phyloP scores from a whole-genome alignment of 1,284 basidiomycete genomes.

The Austropuccinia psidii region DNA sequence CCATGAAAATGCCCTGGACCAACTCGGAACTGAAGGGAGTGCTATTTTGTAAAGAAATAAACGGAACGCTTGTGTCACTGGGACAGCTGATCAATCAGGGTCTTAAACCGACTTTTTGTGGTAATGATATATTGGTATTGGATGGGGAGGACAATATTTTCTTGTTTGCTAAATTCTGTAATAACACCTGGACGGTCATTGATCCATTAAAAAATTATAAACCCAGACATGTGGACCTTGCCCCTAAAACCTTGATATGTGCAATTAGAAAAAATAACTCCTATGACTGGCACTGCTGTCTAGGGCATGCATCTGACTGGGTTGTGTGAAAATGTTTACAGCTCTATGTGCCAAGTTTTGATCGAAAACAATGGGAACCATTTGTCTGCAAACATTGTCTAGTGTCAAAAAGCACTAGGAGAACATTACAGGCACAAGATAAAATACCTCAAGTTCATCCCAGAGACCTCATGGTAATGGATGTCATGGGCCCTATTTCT shows the following conservation, averaged over 20 bases:
- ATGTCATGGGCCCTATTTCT: background rate
- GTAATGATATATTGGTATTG: background rate
- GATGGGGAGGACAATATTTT: too few species aligned
- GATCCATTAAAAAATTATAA: background rate
- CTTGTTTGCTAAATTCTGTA: background rate
- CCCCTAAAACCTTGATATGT: background rate
- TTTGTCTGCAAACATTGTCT: background rate
- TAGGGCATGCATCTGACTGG: background rate
- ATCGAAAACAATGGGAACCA: background rate
- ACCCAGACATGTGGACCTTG: too few species aligned
- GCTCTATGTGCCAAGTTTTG: background rate
- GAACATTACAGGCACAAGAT: background rate
- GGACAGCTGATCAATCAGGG: slow-evolving; percentile 10
- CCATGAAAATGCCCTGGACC: background rate
- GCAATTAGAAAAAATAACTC: background rate
- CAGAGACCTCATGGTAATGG: background rate
- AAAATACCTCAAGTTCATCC: background rate
- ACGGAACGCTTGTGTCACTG: background rate
- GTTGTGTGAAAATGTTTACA: background rate
- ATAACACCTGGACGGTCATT: background rate
- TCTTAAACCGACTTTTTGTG: background rate
- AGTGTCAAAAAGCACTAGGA: background rate
- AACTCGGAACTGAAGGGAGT: background rate
- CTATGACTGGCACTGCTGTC: background rate
- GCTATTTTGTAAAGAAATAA: background rate